Evolutionary conservation across 306 rosid species (phyloP), one percentile per base, ranked within the genome.

Genomic region (Geum urbanum): DNA sequence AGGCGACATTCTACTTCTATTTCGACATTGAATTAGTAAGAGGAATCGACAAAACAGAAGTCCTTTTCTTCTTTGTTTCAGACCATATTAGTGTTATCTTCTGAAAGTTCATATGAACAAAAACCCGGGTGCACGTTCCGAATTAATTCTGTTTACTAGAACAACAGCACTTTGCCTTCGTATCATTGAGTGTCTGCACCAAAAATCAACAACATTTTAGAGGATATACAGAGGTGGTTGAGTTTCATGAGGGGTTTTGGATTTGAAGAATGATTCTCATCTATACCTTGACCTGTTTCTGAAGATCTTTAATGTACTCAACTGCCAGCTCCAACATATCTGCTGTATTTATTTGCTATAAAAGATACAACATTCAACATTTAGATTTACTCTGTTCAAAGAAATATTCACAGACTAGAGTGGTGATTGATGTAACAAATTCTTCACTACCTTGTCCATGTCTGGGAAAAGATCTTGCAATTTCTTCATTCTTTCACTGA

Each of bases 331-430:
- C 98, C 72, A 92, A 78, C 98, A 82, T 90, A 15, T 92, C 97
- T 63, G 98, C 91, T 57, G 91, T 90, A 85, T 78, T 90, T 49
- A 89, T 86, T 87, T 88, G 97, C 98, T 92, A 91, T 70, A 37
- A 75, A 47, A 14, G 61, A 72, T 57, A 22, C 57, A 67, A 41
- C 18, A 49, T 44, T 19, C 18, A 71, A 15, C 13, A 16, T 44
- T 10, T 14, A 55, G 14, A 24, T 6, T 15, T 2, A 47, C 27
- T 7, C 24, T 3, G 5, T 13, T 15, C 37, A 63, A 35, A 49
- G 20, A 10, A 18, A 41, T 5, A 56, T 15, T 6, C 20, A 44
- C 20, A 24, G 8, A 57, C 64, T 6, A 59, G 0, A 48, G 13
- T 18, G 16, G 3, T n/a, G 43, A 22, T 14, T 11, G 32, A 57